Percentiles rank a stretch among this genome's conserved stretches.
These are phyloP conservation scores for Podila epicladia DNA, from an alignment of 192 early-diverging fungal genomes.

Conservation along the genomic window DNA sequence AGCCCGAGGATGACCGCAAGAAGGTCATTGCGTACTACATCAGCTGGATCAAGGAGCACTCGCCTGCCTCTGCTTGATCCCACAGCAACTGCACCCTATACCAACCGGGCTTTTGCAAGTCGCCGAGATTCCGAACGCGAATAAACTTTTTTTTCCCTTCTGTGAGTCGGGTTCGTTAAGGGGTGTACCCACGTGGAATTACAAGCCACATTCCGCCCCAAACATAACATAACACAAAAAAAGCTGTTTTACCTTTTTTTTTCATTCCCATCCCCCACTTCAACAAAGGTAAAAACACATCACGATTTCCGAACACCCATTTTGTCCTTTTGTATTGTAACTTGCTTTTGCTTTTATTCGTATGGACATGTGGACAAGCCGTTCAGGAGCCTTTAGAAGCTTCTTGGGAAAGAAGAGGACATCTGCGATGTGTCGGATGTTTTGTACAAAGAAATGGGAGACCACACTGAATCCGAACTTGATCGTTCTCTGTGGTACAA, in stretches of 20 bases:
- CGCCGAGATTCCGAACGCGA: background rate
- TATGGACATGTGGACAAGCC: background rate
- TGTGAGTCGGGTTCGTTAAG: conserved; percentile 3
- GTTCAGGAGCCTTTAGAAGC: too few species aligned
- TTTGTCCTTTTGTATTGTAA: background rate
- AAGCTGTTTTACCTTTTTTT: conserved; percentile 2
- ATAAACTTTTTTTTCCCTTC: background rate
- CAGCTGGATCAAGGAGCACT: conserved; percentile 46
- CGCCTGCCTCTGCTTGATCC: conserved; percentile 3
- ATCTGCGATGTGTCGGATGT: background rate
- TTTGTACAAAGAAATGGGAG: background rate
- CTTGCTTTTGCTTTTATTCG: background rate
- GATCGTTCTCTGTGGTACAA: background rate
- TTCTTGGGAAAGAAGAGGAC: background rate
- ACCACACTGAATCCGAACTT: background rate
- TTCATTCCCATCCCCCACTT: background rate
- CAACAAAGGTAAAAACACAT: background rate
- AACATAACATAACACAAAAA: background rate
- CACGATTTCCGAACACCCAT: conserved; percentile 3
- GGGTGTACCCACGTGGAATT: background rate
- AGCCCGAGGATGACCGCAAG: conserved; percentile 46
- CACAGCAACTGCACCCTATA: background rate
- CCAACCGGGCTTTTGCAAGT: background rate
- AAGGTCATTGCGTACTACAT: conserved; percentile 52
- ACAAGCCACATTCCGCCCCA: background rate